phyloP scores from a whole-genome alignment of 495 filamentous ascomycete genomes.

The Mycothermus thermophilus region DNA sequence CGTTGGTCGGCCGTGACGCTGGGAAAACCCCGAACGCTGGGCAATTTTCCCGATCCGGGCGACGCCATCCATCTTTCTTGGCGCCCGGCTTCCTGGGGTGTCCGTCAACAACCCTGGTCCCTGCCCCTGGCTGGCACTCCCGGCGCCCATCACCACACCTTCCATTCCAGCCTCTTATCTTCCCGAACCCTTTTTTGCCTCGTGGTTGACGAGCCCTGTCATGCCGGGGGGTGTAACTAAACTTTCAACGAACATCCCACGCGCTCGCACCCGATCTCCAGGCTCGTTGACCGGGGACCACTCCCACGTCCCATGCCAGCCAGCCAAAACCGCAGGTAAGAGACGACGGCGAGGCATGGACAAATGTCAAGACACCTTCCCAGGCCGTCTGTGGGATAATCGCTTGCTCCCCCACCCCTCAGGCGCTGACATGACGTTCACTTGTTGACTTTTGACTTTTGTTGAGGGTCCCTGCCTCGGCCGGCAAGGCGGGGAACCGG shows the following conservation, averaged over 20 bases:
- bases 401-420: too few relatives aligned
- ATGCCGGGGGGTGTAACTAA: neutral
- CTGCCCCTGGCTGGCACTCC: constrained; percentile 17
- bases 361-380: too few relatives aligned
- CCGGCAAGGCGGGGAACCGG: neutral
- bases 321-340: neutral
- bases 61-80: too few relatives aligned
- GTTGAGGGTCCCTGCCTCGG: neutral
- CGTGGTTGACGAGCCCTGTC: constrained; percentile 20
- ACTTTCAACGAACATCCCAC: neutral
- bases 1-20: too few relatives aligned
- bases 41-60: too few relatives aligned
- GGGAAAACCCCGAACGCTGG: too few relatives aligned
- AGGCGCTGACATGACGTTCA: too few relatives aligned
- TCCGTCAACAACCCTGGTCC: constrained; percentile 21
- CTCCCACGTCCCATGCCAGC: neutral
- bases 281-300: neutral
- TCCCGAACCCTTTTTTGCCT: constrained; percentile 27
- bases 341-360: neutral
- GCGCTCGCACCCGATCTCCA: neutral
- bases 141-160: constrained; percentile 12
- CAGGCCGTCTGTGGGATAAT: too few relatives aligned
- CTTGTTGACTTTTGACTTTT: too few relatives aligned
- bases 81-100: too few relatives aligned
- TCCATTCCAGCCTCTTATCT: constrained; percentile 18